Percentiles rank a stretch among this genome's conserved stretches.
Evolutionary conservation across 805 yeast genomes (phyloP).

Genomic region (Candida dendrica): DNA sequence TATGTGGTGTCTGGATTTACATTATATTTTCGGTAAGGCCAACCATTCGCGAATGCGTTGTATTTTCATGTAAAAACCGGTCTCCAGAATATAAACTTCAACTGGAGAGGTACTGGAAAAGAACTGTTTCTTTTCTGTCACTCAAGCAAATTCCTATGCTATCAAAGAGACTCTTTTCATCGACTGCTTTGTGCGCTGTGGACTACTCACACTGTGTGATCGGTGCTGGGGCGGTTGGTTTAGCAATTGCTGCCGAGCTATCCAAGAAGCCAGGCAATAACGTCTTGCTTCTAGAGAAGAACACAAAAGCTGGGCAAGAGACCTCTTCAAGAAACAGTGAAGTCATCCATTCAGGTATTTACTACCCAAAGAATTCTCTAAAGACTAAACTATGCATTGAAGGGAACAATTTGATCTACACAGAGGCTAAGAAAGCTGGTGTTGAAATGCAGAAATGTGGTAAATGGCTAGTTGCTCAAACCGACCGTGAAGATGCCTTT

Average conservation of each 20-base stretch:
- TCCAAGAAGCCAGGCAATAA: slow-evolving; percentile 35
- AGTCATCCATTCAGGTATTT: slow-evolving; percentile 87
- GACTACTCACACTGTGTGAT: slow-evolving; percentile 68
- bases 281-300: slow-evolving; percentile 66
- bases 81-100: no score
- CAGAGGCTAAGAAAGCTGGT: slow-evolving; percentile 31
- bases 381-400: slow-evolving; percentile 65
- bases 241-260: slow-evolving; percentile 72
- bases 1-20: no score
- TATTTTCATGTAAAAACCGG: no score
- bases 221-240: slow-evolving; percentile 84
- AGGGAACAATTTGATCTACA: slow-evolving; percentile 68
- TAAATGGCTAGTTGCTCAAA: slow-evolving; percentile 84
- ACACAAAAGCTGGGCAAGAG: slow-evolving; percentile 61
- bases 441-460: slow-evolving; percentile 65
- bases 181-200: slow-evolving; percentile 6
- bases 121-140: no score
- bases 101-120: no score
- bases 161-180: slow-evolving; percentile 8
- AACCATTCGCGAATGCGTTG: no score
- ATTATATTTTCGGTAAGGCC: no score
- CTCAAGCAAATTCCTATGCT: no score
- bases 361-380: slow-evolving; percentile 64
- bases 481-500: slow-evolving; percentile 51
- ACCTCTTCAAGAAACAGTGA: slow-evolving; percentile 89